phyloP scores from a whole-genome alignment of 1,284 basidiomycete species.

The Schizophyllum commune region DNA sequence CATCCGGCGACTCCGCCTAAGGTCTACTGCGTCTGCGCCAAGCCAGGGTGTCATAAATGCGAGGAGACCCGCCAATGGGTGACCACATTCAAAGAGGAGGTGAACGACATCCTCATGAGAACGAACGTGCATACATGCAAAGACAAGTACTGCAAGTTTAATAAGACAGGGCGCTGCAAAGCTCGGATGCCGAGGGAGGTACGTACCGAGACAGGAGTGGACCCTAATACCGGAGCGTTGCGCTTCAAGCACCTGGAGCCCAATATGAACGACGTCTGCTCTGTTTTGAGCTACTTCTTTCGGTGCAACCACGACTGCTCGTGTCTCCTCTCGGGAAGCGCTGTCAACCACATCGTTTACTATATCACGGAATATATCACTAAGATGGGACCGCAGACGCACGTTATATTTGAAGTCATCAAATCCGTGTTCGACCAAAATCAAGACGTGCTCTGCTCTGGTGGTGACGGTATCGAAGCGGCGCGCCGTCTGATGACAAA shows the following conservation, averaged over 20 bases:
- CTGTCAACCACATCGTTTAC: constrained; percentile 31
- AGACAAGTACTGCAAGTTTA: not conserved
- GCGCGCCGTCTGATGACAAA: constrained; percentile 27
- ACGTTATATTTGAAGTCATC: constrained; percentile 28
- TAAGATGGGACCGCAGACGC: constrained; percentile 27
- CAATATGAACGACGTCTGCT: constrained; percentile 32
- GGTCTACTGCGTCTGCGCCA: not conserved
- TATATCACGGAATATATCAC: constrained; percentile 39
- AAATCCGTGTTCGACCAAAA: constrained; percentile 24
- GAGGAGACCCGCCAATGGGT: not conserved
- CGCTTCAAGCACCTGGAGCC: constrained; percentile 22
- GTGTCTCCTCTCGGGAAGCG: constrained; percentile 29
- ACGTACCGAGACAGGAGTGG: constrained; percentile 13
- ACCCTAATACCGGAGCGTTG: constrained; percentile 24
- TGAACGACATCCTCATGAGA: not conserved
- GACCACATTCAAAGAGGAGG: not conserved
- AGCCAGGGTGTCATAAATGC: not conserved
- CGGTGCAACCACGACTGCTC: constrained; percentile 36
- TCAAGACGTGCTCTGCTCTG: constrained; percentile 11
- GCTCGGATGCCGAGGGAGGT: not conserved
- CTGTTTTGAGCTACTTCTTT: constrained; percentile 22
- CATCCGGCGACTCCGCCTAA: not conserved
- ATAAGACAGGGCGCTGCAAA: not conserved
- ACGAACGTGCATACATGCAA: not conserved
- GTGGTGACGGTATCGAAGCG: constrained; percentile 9